Evolutionary conservation across 179 eudicot species (phyloP), one percentile per base, ranked within the genome.

Genomic region (Silene coronaria): DNA sequence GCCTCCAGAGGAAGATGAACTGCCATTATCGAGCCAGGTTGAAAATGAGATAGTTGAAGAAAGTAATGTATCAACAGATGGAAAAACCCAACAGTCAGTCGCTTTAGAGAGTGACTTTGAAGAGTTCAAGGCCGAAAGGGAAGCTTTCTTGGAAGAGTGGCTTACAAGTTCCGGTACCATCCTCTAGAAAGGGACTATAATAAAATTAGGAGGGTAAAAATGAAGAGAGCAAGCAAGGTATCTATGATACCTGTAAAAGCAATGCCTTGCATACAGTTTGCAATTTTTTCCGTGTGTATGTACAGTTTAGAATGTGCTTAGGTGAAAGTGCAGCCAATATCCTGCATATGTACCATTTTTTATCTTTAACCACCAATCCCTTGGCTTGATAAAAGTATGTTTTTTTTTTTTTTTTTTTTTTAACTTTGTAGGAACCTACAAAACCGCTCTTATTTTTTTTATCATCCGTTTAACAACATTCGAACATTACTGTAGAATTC

Each of bases 101-200:
- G 51, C 92, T 0, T 64, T 57, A 64, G 74, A 71, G 10, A 85
- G 79, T 21, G 88, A 82, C 64, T 95, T 61, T 61, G 90, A 95
- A 13, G 91, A 88, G 77, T 92, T 95, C 64, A 86, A 82, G 81
- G 91, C 95, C 17, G 89, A 86, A 73, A 91, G 67, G 81, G 97
- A 95, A 84, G 91, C 90, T 23, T 90, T 86, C 78, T 80, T 95
- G 46, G 95, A 95, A 73, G 90, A 88, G 76, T 95, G 99, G 99
- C 83, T 95, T 80, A 81, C 85, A 79, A 84, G 79, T 77, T 76
- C 81, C 13, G 70, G 78, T 53, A 72, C 28, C 36, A 19, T 48
- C 59, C 53, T 65, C 59, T 36, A 53, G 36, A 55, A 57, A 63
- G 59, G 28, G 17, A 45, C 62, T 32, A 13, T 5, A 34, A 23